A percentile compares a stretch with the other conserved stretches of the same genome.
Conservation (phyloP, 192 early-diverging fungal species). For the Powellomyces hirtus region DNA sequence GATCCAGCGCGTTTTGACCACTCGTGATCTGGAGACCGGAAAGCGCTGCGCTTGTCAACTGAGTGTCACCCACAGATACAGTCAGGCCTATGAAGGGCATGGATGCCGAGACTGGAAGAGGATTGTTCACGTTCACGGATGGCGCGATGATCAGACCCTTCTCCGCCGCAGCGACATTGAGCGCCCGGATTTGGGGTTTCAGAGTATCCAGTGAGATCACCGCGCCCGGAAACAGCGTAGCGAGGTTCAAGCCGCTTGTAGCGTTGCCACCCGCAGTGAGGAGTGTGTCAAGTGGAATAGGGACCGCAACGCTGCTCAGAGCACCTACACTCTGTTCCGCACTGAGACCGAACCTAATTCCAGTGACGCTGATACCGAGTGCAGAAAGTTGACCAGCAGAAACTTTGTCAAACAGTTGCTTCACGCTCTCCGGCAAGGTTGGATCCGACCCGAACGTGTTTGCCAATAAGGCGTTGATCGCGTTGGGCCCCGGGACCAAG, state of each 20-base stretch:
- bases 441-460: slow-evolving; percentile 8
- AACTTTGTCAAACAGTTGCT: background rate
- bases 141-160: slow-evolving; percentile 7
- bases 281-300: background rate
- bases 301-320: background rate
- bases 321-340: background rate
- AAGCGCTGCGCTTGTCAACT: slow-evolving; percentile 2
- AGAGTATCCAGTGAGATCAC: background rate
- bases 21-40: background rate
- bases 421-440: background rate
- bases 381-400: background rate
- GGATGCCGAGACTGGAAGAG: slow-evolving; percentile 11
- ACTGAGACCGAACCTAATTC: background rate
- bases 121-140: background rate
- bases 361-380: background rate
- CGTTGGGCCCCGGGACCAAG: background rate
- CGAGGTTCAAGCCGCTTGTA: background rate
- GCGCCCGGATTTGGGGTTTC: background rate
- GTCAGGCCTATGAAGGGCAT: slow-evolving; percentile 1
- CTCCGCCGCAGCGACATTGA: background rate
- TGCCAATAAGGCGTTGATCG: background rate
- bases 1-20: background rate
- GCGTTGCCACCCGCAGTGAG: background rate
- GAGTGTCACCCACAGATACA: background rate
- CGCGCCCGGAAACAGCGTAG: slow-evolving; percentile 3